Conservation (phyloP, 2,329 filamentous ascomycete genomes). For the Cladophialophora bantiana region DNA sequence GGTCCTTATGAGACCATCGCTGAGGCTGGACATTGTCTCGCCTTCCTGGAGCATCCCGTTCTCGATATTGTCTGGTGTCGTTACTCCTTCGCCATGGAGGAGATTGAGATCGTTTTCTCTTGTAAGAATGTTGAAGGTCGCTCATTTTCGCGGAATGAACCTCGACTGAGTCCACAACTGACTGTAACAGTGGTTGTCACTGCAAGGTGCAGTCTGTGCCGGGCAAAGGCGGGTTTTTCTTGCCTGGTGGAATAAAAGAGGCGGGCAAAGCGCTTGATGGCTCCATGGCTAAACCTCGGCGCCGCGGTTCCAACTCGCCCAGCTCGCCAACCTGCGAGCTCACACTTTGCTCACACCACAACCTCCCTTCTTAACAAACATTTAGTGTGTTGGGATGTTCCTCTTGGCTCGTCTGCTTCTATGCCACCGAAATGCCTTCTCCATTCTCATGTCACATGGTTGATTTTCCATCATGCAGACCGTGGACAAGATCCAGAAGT, state of each 20-base stretch:
- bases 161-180: not conserved
- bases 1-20: slow-evolving; percentile 48
- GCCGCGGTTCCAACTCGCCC: not conserved
- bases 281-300: slow-evolving; percentile 10
- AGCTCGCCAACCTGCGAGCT: not conserved
- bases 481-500: slow-evolving; percentile 18
- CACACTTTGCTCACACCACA: not conserved
- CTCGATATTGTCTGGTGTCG: slow-evolving; percentile 26
- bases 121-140: slow-evolving; percentile 34
- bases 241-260: not conserved
- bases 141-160: slow-evolving; percentile 42
- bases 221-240: not conserved
- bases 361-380: not conserved
- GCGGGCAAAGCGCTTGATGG: not conserved
- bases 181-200: not conserved
- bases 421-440: not conserved
- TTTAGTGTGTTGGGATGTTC: not conserved
- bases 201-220: not conserved
- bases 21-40: slow-evolving; percentile 26
- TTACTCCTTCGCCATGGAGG: slow-evolving; percentile 47
- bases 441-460: not conserved
- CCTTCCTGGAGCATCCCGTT: slow-evolving; percentile 20
- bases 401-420: not conserved
- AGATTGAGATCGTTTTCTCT: slow-evolving; percentile 53
- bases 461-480: slow-evolving; percentile 14